Conservation (phyloP, 805 yeast species). For the Helenozyma baotianmanensis region DNA sequence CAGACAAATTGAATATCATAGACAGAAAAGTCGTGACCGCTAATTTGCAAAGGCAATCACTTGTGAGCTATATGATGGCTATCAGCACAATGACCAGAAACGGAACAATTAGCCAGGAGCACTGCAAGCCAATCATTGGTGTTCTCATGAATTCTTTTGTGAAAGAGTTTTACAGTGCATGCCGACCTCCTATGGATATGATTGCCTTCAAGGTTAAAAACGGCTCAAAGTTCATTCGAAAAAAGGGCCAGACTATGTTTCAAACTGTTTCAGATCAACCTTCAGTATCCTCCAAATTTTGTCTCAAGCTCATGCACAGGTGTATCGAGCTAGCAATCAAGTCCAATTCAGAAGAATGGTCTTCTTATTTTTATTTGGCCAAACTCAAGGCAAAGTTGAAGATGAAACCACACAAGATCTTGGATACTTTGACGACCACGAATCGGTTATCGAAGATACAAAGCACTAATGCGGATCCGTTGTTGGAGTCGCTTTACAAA, state of each 20-base stretch:
- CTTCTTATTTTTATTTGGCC: conserved; percentile 50
- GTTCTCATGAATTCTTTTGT: conserved; percentile 52
- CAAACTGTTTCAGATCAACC: conserved; percentile 20
- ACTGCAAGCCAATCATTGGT: conserved; percentile 33
- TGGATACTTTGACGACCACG: conserved; percentile 42
- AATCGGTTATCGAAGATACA: conserved; percentile 38
- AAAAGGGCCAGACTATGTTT: conserved; percentile 23
- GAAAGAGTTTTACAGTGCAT: conserved; percentile 55
- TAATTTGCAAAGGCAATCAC: conserved; percentile 58
- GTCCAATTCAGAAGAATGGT: conserved; percentile 53
- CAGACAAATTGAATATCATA: conserved; percentile 65
- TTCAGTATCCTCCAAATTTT: conserved; percentile 17
- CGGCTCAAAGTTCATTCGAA: conserved; percentile 31
- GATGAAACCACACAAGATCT: conserved; percentile 23
- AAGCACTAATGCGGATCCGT: conserved; percentile 45
- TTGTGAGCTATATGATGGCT: conserved; percentile 75
- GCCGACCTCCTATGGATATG: conserved; percentile 61
- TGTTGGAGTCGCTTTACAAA: conserved; percentile 76
- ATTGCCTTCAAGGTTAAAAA: conserved; percentile 46
- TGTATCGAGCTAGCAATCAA: conserved; percentile 46
- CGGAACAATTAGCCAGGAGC: neutral
- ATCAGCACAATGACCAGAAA: conserved; percentile 32
- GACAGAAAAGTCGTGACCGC: conserved; percentile 64
- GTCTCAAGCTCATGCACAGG: conserved; percentile 38
- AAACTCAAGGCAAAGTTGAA: conserved; percentile 54